Evolutionary conservation across 768 basidiomycete species (phyloP), one percentile per base, ranked within the genome.

Genomic region (Panus rudis): DNA sequence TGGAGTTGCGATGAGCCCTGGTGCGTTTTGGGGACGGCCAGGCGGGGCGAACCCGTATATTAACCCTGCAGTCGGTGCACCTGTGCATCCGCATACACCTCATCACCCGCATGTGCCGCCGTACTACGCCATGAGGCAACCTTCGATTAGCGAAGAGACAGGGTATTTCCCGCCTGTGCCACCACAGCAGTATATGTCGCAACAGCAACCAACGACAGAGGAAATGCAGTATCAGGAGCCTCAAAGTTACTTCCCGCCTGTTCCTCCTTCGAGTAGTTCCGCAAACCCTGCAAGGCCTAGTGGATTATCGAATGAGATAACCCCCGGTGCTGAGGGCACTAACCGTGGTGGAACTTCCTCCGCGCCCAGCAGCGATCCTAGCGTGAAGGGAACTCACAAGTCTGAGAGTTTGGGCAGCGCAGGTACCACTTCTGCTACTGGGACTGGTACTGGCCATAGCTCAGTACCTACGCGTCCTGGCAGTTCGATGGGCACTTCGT

Each of bases 1-100:
- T 1, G 80, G 78, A 20, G 68, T 77, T 11, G 70, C 79, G 13
- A 82, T 88, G 75, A 79, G 76, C 13, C 84, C 86, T 22, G 84
- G 80, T 12, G 76, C 78, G 28, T 84, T 83, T 62, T 91, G 79
- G 79, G 82, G 75, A 38, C 75, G 69, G 10, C 56, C 52, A 23
- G 62, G 56, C 41, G 52, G 42, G 10, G 56, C 43, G 32, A 65
- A 66, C 43, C 63, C 71, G 34, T 68, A 63, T 59, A 67, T 78
- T 42, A 80, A 81, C 48, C 66, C 78, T n/a, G 70, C 76, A 8
- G 76, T 78, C 1, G 81, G 80, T 31, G 81, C 78, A 21, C 81
- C 79, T 0, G 67, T 74, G 21, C 70, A 68, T 14, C 16, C 28
- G 21, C 49, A 41, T 19, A 52, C 41, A 20, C 45, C 47, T 47